Evolutionary conservation across 75 land plant genomes (phyloP).

Genomic region (Cunninghamia lanceolata): DNA sequence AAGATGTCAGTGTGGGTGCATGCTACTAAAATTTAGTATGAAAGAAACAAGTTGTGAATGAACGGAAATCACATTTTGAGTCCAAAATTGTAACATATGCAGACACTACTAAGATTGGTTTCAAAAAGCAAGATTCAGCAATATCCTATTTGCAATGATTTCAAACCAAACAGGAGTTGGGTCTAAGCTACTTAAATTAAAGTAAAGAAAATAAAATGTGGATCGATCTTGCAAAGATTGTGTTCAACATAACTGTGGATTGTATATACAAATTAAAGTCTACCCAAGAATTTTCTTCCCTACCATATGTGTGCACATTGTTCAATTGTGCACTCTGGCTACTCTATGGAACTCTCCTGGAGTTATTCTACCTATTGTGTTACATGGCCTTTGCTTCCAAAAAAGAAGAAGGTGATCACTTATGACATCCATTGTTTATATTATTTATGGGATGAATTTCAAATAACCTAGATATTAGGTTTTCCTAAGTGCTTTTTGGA

Average conservation of each 20-base stretch:
- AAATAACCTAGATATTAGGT: too few species aligned
- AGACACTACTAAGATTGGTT: neutral
- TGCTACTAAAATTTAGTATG: neutral
- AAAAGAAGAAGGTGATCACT: constrained; percentile 8
- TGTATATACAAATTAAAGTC: constrained; percentile 31
- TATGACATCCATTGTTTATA: too few species aligned
- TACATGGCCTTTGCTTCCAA: constrained; percentile 20
- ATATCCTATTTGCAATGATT: neutral
- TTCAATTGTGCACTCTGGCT: constrained; percentile 46
- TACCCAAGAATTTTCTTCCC: constrained; percentile 30
- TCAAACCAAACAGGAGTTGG: neutral
- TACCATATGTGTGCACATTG: constrained; percentile 45
- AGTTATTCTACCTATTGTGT: constrained; percentile 16
- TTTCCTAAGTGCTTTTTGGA: too few species aligned
- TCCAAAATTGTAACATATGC: neutral
- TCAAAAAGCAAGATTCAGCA: neutral
- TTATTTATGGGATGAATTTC: too few species aligned
- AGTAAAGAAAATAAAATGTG: neutral
- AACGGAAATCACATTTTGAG: neutral
- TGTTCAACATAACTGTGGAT: neutral
- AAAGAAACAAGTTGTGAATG: neutral
- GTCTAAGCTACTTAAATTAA: neutral
- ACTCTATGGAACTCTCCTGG: constrained; percentile 22
- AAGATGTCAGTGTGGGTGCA: neutral
- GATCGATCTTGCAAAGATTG: neutral